phyloP scores from a whole-genome alignment of 768 basidiomycete genomes.

The Mycena galericulata region DNA sequence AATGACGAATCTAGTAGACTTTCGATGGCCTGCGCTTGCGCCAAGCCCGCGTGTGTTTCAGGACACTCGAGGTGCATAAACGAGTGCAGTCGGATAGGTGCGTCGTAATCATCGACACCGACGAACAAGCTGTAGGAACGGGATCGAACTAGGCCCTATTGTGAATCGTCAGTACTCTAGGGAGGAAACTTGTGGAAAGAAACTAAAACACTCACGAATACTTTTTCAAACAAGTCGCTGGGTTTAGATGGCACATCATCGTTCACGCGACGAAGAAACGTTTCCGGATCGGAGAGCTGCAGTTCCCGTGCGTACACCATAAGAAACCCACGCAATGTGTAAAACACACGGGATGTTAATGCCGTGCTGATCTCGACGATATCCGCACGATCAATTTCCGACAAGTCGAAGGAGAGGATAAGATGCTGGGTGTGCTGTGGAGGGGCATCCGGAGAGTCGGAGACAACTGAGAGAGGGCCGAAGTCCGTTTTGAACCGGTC shows the following conservation, averaged over 20 bases:
- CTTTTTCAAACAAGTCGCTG: neutral
- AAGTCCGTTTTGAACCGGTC: neutral
- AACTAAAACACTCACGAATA: neutral
- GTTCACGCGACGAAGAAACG: no score
- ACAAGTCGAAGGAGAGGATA: neutral
- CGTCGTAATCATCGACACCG: conserved; percentile 11
- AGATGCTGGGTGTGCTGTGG: conserved; percentile 12
- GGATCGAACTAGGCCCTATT: conserved; percentile 1
- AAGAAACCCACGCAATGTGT: no score
- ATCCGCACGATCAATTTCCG: neutral
- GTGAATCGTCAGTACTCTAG: neutral
- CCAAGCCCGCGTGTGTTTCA: neutral
- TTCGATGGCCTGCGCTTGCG: neutral
- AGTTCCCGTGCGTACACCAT: no score
- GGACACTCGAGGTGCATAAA: neutral
- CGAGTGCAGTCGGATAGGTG: neutral
- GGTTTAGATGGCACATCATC: no score
- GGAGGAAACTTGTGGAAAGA: neutral
- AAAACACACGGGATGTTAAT: no score
- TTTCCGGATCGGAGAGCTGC: no score
- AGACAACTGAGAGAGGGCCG: neutral
- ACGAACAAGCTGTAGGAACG: conserved; percentile 7
- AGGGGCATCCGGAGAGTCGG: neutral
- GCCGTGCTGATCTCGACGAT: neutral
- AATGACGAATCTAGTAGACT: neutral